Evolutionary conservation across 2,329 filamentous ascomycete genomes (phyloP).

Genomic region (Alternaria viburni): DNA sequence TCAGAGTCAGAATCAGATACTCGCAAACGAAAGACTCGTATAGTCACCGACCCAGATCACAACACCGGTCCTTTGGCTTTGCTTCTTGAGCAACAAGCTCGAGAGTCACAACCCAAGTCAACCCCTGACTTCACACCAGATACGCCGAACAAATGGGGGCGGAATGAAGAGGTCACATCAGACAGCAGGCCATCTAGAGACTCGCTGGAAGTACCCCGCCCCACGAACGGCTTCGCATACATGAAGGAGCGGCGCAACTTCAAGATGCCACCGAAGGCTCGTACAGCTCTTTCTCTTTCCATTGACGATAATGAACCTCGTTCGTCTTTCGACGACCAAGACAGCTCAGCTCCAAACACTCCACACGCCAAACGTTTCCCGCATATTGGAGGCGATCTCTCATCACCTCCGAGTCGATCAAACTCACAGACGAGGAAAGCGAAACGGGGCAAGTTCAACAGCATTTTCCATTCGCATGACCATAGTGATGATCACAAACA

Average conservation of each 20-base stretch:
- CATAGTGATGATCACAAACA: constrained; percentile 42
- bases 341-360: constrained; percentile 49
- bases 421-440: constrained; percentile 42
- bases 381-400: constrained; percentile 43
- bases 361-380: constrained; percentile 43
- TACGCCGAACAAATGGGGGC: constrained; percentile 50
- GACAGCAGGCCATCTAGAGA: constrained; percentile 23
- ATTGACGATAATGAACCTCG: constrained; percentile 41
- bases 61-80: constrained; percentile 56
- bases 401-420: constrained; percentile 44
- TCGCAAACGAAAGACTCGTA: constrained; percentile 57
- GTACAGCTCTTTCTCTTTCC: constrained; percentile 22
- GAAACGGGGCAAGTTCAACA: constrained; percentile 48
- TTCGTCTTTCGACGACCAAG: constrained; percentile 48
- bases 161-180: constrained; percentile 25
- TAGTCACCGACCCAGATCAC: constrained; percentile 53
- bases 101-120: constrained; percentile 42
- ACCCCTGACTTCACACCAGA: constrained; percentile 52
- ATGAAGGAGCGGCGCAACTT: constrained; percentile 23
- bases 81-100: constrained; percentile 54
- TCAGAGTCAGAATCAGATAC: constrained; percentile 56
- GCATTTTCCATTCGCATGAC: constrained; percentile 50
- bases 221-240: constrained; percentile 27
- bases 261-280: constrained; percentile 29
- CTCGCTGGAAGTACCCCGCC: constrained; percentile 32